Evolutionary conservation across 169 alveolate species (phyloP).

Genomic region (Plasmodium inui): DNA sequence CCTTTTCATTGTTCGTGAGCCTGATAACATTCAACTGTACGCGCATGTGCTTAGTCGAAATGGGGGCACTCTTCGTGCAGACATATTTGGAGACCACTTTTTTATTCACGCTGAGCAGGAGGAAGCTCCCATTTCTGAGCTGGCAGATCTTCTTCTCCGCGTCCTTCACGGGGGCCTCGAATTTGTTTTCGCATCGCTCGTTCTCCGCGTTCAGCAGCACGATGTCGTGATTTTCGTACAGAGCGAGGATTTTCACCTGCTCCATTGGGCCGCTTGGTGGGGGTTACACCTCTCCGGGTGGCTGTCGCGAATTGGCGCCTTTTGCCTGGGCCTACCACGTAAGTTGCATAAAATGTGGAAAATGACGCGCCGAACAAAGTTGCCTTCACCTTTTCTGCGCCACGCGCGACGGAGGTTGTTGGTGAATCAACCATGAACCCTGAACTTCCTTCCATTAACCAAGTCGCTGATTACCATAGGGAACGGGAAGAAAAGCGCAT

Average conservation of each 20-base stretch:
- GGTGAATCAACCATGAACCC: neutral
- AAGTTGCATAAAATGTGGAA: neutral
- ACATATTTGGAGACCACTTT: constrained; percentile 48
- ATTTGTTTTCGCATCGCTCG: constrained; percentile 66
- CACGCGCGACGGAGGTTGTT: neutral
- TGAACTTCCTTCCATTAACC: neutral
- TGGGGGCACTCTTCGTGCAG: constrained; percentile 25
- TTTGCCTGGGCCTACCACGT: neutral
- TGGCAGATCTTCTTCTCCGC: constrained; percentile 45
- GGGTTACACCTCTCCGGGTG: neutral
- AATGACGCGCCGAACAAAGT: neutral
- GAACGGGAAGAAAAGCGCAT: neutral
- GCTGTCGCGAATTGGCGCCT: neutral
- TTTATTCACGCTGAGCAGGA: constrained; percentile 34
- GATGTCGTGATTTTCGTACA: constrained; percentile 59
- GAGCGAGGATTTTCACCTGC: constrained; percentile 33
- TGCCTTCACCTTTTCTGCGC: neutral
- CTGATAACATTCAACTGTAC: constrained; percentile 51
- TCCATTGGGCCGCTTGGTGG: constrained; percentile 17
- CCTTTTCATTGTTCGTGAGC: constrained; percentile 48
- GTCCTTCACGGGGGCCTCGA: constrained; percentile 46
- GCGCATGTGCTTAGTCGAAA: constrained; percentile 43
- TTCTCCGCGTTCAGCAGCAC: constrained; percentile 51
- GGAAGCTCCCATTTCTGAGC: constrained; percentile 63
- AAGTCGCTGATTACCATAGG: neutral